phyloP scores from a whole-genome alignment of 352 stramenopile genomes.

The Globisporangium recalcitrans region DNA sequence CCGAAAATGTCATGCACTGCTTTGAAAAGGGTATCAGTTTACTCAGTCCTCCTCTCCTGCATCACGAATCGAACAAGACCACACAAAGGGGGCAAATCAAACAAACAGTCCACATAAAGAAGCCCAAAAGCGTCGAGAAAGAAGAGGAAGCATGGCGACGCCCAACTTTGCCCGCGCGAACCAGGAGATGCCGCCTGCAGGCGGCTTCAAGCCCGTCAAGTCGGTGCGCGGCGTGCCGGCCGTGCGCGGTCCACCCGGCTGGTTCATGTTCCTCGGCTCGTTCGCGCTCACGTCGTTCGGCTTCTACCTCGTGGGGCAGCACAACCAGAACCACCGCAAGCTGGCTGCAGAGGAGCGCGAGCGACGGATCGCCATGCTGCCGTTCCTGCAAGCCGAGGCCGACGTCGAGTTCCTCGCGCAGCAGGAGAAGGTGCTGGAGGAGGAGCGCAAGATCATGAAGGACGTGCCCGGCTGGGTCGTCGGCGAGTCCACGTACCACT shows the following conservation, averaged over 20 bases:
- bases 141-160: constrained; percentile 55
- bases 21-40: neutral
- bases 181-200: constrained; percentile 81
- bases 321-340: constrained; percentile 68
- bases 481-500: constrained; percentile 88
- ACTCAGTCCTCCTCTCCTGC: neutral
- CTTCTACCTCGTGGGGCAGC: constrained; percentile 72
- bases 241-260: constrained; percentile 68
- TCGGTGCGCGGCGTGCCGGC: constrained; percentile 60
- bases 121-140: neutral
- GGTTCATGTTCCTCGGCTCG: constrained; percentile 68
- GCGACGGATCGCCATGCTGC: constrained; percentile 89
- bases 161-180: constrained; percentile 67
- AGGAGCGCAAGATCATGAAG: constrained; percentile 95
- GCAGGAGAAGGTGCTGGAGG: constrained; percentile 84
- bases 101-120: constrained; percentile 3
- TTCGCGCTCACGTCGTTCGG: constrained; percentile 69
- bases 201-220: constrained; percentile 70
- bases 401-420: constrained; percentile 88
- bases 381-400: constrained; percentile 94
- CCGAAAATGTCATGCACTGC: neutral
- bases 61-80: constrained; percentile 5
- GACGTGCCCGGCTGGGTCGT: constrained; percentile 90
- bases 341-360: constrained; percentile 86
- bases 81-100: constrained; percentile 2